Percentiles rank a stretch among this genome's conserved stretches.
phyloP scores from a whole-genome alignment of 2,329 filamentous ascomycete species.

The Clonostachys sp. region DNA sequence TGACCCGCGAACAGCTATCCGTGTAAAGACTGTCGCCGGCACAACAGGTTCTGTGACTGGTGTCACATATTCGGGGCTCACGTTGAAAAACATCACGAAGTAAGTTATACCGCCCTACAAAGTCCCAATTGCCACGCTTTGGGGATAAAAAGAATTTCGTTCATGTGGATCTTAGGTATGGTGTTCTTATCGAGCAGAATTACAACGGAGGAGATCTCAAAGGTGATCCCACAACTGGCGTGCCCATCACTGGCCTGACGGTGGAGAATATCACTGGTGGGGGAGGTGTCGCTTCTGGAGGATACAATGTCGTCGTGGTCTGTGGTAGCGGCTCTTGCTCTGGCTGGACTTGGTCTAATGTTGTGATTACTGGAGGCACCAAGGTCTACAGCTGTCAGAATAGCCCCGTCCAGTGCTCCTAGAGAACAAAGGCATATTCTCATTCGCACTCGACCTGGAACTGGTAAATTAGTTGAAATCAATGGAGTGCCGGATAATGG shows the following conservation, averaged over 20 bases:
- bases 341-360: slow-evolving; percentile 46
- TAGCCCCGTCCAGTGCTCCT: too few species aligned
- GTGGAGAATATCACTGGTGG: slow-evolving; percentile 28
- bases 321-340: slow-evolving; percentile 37
- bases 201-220: slow-evolving; percentile 42
- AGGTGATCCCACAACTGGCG: slow-evolving; percentile 37
- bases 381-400: too few species aligned
- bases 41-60: slow-evolving; percentile 37
- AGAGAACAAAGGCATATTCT: too few species aligned
- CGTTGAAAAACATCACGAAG: slow-evolving; percentile 27
- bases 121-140: too few species aligned
- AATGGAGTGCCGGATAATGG: too few species aligned
- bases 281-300: slow-evolving; percentile 32
- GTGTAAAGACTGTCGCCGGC: slow-evolving; percentile 43
- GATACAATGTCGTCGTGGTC: slow-evolving; percentile 44
- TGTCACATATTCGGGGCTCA: slow-evolving; percentile 37
- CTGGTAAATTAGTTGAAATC: too few species aligned
- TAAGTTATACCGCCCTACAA: too few species aligned
- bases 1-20: slow-evolving; percentile 11
- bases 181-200: slow-evolving; percentile 33
- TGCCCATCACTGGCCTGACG: slow-evolving; percentile 47
- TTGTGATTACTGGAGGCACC: slow-evolving; percentile 44
- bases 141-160: too few species aligned
- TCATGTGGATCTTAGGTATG: slow-evolving; percentile 19
- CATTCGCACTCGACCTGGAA: too few species aligned